Evolutionary conservation across 352 stramenopile species (phyloP).

Genomic region (Globisporangium viniferum): DNA sequence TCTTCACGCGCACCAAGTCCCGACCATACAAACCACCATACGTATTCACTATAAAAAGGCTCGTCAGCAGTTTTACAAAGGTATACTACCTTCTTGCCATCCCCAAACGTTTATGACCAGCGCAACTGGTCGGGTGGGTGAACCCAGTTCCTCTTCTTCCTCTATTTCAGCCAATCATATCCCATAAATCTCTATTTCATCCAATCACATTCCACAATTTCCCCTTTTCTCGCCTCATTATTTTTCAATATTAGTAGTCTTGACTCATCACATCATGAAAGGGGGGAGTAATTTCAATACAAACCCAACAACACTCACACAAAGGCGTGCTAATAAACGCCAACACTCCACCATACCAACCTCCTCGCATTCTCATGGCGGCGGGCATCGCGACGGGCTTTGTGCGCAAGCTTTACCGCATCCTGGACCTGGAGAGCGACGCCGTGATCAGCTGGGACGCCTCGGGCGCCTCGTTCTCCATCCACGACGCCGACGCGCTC

Average conservation of each 20-base stretch:
- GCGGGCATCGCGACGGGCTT: constrained; percentile 72
- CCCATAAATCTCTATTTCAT: neutral
- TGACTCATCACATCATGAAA: neutral
- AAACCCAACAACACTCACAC: constrained; percentile 1
- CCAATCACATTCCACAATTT: neutral
- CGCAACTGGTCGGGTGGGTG: neutral
- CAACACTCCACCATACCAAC: neutral
- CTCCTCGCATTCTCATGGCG: constrained; percentile 18
- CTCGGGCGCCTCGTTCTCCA: constrained; percentile 56
- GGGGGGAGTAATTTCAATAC: neutral
- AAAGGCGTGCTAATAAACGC: neutral
- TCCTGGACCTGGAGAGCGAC: constrained; percentile 69
- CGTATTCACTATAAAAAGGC: neutral
- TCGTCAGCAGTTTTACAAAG: neutral
- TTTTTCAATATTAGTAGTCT: too few species aligned
- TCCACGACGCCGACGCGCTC: constrained; percentile 59
- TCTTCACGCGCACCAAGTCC: neutral
- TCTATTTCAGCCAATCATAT: neutral
- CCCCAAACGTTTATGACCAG: too few species aligned
- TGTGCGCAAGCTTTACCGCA: constrained; percentile 80
- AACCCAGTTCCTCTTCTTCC: neutral
- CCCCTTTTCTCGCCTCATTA: neutral
- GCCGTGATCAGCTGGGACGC: constrained; percentile 60
- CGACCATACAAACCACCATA: neutral
- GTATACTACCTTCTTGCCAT: neutral